Base-by-base conservation (phyloP, 192 early-diverging fungal genomes). In the Chytriomyces sp. region DNA sequence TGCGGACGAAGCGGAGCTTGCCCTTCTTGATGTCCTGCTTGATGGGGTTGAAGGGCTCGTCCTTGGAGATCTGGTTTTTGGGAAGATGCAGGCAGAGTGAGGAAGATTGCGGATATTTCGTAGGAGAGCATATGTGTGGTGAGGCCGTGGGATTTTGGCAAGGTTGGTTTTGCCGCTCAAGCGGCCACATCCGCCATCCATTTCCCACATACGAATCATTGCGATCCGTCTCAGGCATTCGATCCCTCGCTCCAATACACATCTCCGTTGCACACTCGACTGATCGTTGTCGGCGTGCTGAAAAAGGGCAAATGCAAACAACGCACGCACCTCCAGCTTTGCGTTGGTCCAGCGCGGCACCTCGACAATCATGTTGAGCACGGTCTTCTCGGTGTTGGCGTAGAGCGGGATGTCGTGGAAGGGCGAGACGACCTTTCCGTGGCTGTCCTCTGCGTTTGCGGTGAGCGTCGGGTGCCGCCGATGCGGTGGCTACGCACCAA, bases 11-110 rank as follows among this genome's bases (percentile, higher is more conserved):
- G 68, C 97, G 91, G 70, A 98, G 92, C 87, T 99, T 99, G 75
- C 95, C 95, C 87, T 99, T 99, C 91, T 98, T 98, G 75, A 91
- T 86, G 77, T 99, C 97, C 84, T 99, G 97, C 86, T 94, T 92
- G 84, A 99, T 98, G 59, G 97, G 97, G 91, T 99, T 99, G 82
- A 99, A 89, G 67, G 86, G 64, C 78, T 96, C 94, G 73, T 98
- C 94, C 86, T 95, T 98, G 84, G 88, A 91, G 81, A 99, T 98
- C 90, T 91, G 61, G 14, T 14, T 49, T 58, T 58, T 58, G 12
- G 19, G 36, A 62, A 62, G 28, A 3, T 58, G 28, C 14, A n/a
- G 41, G 19, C 8, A 58, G 2, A 28, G n/a, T 58, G 3, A 62
- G n/a, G n/a, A n/a, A n/a, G n/a, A n/a, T n/a, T n/a, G n/a, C n/a